A percentile compares a stretch with the other conserved stretches of the same genome.
Evolutionary conservation across 1,284 basidiomycete species (phyloP).

Genomic region (Meira nashicola): DNA sequence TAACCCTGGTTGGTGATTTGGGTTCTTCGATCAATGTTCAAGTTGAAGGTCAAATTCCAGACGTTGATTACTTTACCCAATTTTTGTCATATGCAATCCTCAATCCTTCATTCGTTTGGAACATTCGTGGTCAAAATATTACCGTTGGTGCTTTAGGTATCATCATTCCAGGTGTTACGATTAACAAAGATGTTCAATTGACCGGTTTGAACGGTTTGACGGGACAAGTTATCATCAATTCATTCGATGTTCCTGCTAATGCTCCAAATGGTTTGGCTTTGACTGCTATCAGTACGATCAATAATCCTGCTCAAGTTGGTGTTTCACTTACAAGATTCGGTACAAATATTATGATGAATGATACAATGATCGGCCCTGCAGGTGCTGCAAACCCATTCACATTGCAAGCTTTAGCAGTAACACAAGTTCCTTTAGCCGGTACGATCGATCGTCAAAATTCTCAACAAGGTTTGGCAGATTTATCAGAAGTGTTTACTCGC

Average conservation of each 20-base stretch:
- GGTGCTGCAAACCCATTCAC: conserved; percentile 59
- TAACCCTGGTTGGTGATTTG: conserved; percentile 57
- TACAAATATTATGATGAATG: conserved; percentile 62
- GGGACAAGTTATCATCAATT: conserved; percentile 64
- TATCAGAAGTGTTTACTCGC: conserved; percentile 68
- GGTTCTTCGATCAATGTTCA: conserved; percentile 63
- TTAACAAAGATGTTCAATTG: conserved; percentile 64
- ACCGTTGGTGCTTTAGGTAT: conserved; percentile 58
- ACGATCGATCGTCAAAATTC: conserved; percentile 65
- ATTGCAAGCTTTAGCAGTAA: conserved; percentile 61
- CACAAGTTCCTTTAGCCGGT: conserved; percentile 62
- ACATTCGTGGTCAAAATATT: conserved; percentile 65
- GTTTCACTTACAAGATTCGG: conserved; percentile 64
- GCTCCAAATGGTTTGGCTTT: conserved; percentile 72
- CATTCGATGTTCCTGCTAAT: conserved; percentile 68
- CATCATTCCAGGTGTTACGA: conserved; percentile 59
- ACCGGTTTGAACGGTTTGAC: conserved; percentile 70
- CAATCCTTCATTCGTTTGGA: conserved; percentile 68
- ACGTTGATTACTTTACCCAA: conserved; percentile 63
- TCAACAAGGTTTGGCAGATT: conserved; percentile 58
- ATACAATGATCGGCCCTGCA: conserved; percentile 63
- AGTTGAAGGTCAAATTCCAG: conserved; percentile 63
- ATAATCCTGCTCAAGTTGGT: conserved; percentile 73
- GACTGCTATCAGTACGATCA: conserved; percentile 62
- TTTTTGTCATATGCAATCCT: conserved; percentile 68